Percentiles rank a stretch among this genome's conserved stretches.
These are phyloP conservation scores for Euphorbia pulcherrima DNA, from an alignment of 345 rosid species.

Conservation along the genomic window DNA sequence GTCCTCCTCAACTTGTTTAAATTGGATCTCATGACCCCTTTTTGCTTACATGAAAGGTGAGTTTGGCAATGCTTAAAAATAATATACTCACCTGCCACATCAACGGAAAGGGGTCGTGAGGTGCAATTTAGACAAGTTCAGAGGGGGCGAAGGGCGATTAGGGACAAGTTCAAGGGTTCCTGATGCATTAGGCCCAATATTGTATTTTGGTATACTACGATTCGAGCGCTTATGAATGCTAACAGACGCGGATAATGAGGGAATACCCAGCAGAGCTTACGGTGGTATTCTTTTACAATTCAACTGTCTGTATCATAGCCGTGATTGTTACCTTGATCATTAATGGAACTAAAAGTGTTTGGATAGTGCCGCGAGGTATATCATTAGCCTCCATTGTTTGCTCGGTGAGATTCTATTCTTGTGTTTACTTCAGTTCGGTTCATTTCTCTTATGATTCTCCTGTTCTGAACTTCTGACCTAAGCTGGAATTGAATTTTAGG, in stretches of 20 bases:
- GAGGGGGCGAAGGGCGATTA: no score
- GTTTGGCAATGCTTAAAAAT: no score
- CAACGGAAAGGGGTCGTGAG: no score
- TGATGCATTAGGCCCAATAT: no score
- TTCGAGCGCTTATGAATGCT: neutral
- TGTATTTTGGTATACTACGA: no score
- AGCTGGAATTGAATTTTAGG: constrained; percentile 6
- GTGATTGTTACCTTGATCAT: constrained; percentile 47
- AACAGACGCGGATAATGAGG: constrained; percentile 75
- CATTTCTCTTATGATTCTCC: neutral
- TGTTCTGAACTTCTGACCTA: neutral
- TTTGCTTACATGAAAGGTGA: no score
- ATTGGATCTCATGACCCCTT: no score
- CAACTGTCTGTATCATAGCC: constrained; percentile 58
- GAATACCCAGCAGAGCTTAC: constrained; percentile 82
- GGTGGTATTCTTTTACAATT: constrained; percentile 73
- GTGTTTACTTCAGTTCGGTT: neutral
- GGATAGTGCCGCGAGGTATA: constrained; percentile 53
- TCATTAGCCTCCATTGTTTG: constrained; percentile 68
- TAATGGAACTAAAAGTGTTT: constrained; percentile 48
- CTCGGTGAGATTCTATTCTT: constrained; percentile 49
- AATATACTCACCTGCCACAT: no score
- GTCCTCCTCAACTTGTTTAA: no score
- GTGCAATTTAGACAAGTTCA: no score
- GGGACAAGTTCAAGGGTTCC: no score